Evolutionary conservation across 495 filamentous ascomycete genomes (phyloP).

Genomic region (Aspergillus cavernicola): DNA sequence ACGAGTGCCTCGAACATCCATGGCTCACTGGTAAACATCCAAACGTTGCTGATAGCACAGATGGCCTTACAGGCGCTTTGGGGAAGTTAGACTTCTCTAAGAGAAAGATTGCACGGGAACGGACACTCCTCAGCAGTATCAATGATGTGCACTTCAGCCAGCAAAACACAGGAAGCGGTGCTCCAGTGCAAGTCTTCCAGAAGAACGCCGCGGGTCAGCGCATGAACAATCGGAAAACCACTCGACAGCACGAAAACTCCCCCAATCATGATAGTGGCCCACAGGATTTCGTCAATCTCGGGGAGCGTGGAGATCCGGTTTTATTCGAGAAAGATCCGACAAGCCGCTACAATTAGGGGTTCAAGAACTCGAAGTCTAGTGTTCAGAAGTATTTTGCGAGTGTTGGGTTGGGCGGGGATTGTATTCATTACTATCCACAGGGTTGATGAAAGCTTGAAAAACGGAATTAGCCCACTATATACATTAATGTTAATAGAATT

Average conservation of each 20-base stretch:
- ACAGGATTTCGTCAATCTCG: constrained; percentile 73
- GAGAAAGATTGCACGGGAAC: constrained; percentile 72
- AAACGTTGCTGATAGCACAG: constrained; percentile 76
- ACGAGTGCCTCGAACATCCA: constrained; percentile 86
- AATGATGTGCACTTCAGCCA: constrained; percentile 72
- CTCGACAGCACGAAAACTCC: constrained; percentile 45
- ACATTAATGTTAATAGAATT: background rate
- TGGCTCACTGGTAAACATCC: constrained; percentile 64
- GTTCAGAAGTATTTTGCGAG: background rate
- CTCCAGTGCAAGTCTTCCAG: constrained; percentile 70
- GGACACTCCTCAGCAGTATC: constrained; percentile 78
- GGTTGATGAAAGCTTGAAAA: background rate
- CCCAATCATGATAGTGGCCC: constrained; percentile 63
- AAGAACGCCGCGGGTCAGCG: constrained; percentile 63
- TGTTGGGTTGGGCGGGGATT: background rate
- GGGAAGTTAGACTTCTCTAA: constrained; percentile 78
- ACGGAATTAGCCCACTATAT: background rate
- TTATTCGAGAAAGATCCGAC: constrained; percentile 63
- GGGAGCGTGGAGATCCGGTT: constrained; percentile 75
- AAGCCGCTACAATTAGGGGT: constrained; percentile 36
- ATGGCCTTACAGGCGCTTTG: constrained; percentile 80
- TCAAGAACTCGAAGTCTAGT: background rate
- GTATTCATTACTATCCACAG: background rate
- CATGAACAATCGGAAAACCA: constrained; percentile 32
- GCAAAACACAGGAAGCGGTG: constrained; percentile 51